phyloP scores from a whole-genome alignment of 2,329 filamentous ascomycete species.

The Fonsecaea pugnacius region DNA sequence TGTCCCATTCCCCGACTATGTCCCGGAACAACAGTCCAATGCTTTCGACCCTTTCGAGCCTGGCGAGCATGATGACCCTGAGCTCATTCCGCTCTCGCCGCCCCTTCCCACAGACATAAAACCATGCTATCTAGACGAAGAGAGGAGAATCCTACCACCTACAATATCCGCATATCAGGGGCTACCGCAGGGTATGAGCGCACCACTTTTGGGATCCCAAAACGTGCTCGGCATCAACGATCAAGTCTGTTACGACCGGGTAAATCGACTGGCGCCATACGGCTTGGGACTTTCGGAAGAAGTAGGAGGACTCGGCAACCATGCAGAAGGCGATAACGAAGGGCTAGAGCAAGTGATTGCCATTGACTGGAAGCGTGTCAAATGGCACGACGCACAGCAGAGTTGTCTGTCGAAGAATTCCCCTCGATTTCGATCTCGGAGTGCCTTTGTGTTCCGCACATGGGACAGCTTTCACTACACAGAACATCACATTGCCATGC shows the following conservation, averaged over 20 bases:
- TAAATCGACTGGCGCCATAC: slow-evolving; percentile 69
- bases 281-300: slow-evolving; percentile 40
- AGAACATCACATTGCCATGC: slow-evolving; percentile 33
- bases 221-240: slow-evolving; percentile 64
- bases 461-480: slow-evolving; percentile 36
- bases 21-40: slow-evolving; percentile 31
- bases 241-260: slow-evolving; percentile 69
- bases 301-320: slow-evolving; percentile 36
- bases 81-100: slow-evolving; percentile 14
- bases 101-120: slow-evolving; percentile 8
- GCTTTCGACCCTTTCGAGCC: slow-evolving; percentile 20
- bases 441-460: slow-evolving; percentile 36
- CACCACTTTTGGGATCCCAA: slow-evolving; percentile 67
- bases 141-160: slow-evolving; percentile 28
- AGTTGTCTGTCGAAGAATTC: slow-evolving; percentile 69
- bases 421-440: slow-evolving; percentile 45
- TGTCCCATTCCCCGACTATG: slow-evolving; percentile 31
- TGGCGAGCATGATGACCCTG: slow-evolving; percentile 11
- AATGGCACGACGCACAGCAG: slow-evolving; percentile 73
- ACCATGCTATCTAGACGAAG: slow-evolving; percentile 32
- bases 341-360: slow-evolving; percentile 32
- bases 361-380: slow-evolving; percentile 63
- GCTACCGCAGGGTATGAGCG: slow-evolving; percentile 34
- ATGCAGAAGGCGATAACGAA: slow-evolving; percentile 28
- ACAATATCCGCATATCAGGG: slow-evolving; percentile 33